Evolutionary conservation across 345 rosid species (phyloP).

Genomic region (Salix arbutifolia): DNA sequence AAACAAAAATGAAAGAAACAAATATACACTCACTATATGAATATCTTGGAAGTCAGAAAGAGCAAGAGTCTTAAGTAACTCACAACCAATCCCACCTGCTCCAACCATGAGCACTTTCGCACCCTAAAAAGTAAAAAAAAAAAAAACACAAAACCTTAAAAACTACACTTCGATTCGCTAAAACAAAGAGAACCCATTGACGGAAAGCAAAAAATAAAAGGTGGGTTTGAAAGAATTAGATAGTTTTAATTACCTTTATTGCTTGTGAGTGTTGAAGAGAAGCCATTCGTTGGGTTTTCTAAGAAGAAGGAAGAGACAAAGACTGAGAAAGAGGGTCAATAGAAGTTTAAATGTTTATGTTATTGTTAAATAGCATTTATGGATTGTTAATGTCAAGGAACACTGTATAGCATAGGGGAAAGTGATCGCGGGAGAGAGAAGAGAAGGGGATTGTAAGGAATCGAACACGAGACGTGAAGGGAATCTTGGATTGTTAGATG

Average conservation of each 20-base stretch:
- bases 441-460: slow-evolving; percentile 19
- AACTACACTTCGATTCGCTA: neutral
- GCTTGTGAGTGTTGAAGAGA: slow-evolving; percentile 41
- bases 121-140: slow-evolving; percentile 37
- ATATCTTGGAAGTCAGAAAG: slow-evolving; percentile 89
- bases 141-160: slow-evolving; percentile 8
- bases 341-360: neutral
- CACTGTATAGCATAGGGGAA: neutral
- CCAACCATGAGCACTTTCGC: slow-evolving; percentile 99
- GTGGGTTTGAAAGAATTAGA: neutral
- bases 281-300: slow-evolving; percentile 37
- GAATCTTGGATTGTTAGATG: slow-evolving; percentile 1
- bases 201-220: neutral
- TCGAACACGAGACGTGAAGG: slow-evolving; percentile 41
- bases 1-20: neutral
- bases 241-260: slow-evolving; percentile 43
- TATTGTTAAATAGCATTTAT: neutral
- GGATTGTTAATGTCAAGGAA: neutral
- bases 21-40: slow-evolving; percentile 68
- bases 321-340: neutral
- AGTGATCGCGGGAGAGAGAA: slow-evolving; percentile 5
- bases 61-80: slow-evolving; percentile 91
- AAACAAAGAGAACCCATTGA: neutral
- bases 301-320: neutral
- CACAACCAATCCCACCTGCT: slow-evolving; percentile 99